Conservation (phyloP, 2,329 filamentous ascomycete genomes). For the Whalleya microplaca region DNA sequence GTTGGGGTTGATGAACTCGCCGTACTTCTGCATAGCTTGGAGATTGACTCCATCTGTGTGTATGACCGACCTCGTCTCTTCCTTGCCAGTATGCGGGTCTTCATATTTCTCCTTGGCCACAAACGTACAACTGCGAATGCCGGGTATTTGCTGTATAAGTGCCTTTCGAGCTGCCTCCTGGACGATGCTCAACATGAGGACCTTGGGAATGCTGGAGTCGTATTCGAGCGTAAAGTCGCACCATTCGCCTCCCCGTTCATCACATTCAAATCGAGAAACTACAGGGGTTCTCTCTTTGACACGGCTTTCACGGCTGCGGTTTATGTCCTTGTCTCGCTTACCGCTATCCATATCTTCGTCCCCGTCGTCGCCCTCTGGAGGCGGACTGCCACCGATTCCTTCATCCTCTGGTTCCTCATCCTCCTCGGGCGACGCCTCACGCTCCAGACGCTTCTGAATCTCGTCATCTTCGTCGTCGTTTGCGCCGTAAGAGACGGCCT, state of each 20-base stretch:
- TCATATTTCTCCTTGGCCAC: conserved; percentile 61
- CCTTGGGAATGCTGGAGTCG: conserved; percentile 78
- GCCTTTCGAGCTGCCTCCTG: conserved; percentile 78
- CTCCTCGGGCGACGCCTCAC: conserved; percentile 59
- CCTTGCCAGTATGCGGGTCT: conserved; percentile 52
- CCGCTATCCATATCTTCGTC: conserved; percentile 43
- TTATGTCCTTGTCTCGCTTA: conserved; percentile 26
- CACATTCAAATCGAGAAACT: conserved; percentile 78
- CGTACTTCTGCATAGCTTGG: conserved; percentile 85
- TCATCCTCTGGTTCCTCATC: conserved; percentile 63
- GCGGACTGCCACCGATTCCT: conserved; percentile 54
- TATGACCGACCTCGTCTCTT: conserved; percentile 60
- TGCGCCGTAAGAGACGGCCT: conserved; percentile 86
- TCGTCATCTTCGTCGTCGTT: conserved; percentile 91
- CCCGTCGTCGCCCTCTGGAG: conserved; percentile 44
- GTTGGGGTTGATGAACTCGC: conserved; percentile 84
- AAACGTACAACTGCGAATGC: conserved; percentile 73
- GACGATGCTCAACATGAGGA: conserved; percentile 90
- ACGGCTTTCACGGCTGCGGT: conserved; percentile 61
- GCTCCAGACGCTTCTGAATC: conserved; percentile 66
- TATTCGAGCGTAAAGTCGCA: conserved; percentile 86
- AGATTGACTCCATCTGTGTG: conserved; percentile 87
- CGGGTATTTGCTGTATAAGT: conserved; percentile 83
- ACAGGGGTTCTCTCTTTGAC: conserved; percentile 67
- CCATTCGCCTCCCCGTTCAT: conserved; percentile 72